Evolutionary conservation across 2,329 filamentous ascomycete genomes (phyloP).

Genomic region (Arthrobotrys musiformis): DNA sequence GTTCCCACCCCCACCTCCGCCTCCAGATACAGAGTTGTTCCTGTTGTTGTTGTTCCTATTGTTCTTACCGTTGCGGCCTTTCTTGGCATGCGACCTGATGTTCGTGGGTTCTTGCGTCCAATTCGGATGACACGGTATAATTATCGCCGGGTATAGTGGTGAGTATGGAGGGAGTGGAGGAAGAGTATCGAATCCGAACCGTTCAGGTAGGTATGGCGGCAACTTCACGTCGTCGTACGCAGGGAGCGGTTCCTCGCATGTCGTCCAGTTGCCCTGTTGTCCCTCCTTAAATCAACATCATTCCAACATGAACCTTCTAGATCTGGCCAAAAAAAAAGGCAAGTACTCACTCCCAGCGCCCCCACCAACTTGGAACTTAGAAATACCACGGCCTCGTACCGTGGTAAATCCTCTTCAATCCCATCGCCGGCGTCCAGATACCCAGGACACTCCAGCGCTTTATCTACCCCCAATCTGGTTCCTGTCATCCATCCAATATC

Average conservation of each 20-base stretch:
- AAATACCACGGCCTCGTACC: conserved; percentile 24
- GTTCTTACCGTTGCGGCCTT: conserved; percentile 26
- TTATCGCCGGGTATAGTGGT: conserved; percentile 9
- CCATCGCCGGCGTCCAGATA: not conserved
- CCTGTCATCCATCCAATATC: not conserved
- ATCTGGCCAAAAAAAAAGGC: not conserved
- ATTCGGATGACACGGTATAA: conserved; percentile 23
- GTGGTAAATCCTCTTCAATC: conserved; percentile 22
- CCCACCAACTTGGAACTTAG: conserved; percentile 31
- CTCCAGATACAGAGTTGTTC: conserved; percentile 15
- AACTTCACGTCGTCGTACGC: conserved; percentile 9
- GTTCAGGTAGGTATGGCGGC: conserved; percentile 24
- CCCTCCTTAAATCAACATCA: not conserved
- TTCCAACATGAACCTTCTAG: not conserved
- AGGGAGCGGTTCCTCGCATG: not conserved
- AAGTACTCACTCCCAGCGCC: conserved; percentile 8
- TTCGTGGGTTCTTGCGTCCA: conserved; percentile 43
- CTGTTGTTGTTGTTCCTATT: conserved; percentile 20
- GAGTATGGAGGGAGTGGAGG: conserved; percentile 21
- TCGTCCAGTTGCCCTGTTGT: not conserved
- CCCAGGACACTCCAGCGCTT: conserved; percentile 10
- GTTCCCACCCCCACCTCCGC: conserved; percentile 27
- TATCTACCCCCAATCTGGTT: too few species aligned
- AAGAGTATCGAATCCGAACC: conserved; percentile 8
- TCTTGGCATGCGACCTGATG: conserved; percentile 45